phyloP scores from a whole-genome alignment of 2,329 filamentous ascomycete genomes.

The Alternaria rosae region DNA sequence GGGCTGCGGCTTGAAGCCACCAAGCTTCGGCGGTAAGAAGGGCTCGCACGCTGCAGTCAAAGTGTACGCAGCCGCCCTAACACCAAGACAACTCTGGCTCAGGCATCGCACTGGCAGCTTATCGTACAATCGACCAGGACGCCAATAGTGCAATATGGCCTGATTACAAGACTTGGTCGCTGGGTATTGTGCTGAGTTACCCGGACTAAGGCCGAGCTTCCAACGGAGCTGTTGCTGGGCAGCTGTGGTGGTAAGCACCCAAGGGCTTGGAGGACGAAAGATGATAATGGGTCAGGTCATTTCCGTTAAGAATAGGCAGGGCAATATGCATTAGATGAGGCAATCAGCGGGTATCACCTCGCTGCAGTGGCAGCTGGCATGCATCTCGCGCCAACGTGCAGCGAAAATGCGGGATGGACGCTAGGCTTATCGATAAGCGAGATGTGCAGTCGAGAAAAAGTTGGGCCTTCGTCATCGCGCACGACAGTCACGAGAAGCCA shows the following conservation, averaged over 20 bases:
- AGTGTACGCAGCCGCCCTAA: conserved; percentile 21
- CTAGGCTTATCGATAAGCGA: conserved; percentile 47
- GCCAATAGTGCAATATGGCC: not conserved
- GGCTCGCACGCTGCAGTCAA: conserved; percentile 5
- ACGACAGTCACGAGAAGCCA: conserved; percentile 13
- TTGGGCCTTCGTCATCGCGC: conserved; percentile 33
- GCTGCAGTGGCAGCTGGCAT: conserved; percentile 12
- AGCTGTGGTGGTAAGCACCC: not conserved
- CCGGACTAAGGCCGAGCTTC: not conserved
- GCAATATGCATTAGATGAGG: conserved; percentile 12
- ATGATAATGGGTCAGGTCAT: not conserved
- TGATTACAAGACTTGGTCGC: not conserved
- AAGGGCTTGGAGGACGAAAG: not conserved
- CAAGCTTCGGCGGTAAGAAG: conserved; percentile 17
- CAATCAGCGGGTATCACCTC: conserved; percentile 7
- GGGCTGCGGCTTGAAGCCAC: conserved; percentile 14
- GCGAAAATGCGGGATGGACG: conserved; percentile 9
- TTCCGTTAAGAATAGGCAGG: conserved; percentile 8
- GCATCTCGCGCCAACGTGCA: conserved; percentile 4
- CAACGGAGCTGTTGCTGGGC: not conserved
- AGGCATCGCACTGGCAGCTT: not conserved
- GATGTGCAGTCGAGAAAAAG: conserved; percentile 32
- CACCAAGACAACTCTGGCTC: conserved; percentile 2
- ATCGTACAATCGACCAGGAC: conserved; percentile 1
- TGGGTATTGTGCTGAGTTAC: not conserved